Percentiles rank a stretch among this genome's conserved stretches.
Conservation (phyloP, 2,329 filamentous ascomycete genomes). For the Apiospora hydei region DNA sequence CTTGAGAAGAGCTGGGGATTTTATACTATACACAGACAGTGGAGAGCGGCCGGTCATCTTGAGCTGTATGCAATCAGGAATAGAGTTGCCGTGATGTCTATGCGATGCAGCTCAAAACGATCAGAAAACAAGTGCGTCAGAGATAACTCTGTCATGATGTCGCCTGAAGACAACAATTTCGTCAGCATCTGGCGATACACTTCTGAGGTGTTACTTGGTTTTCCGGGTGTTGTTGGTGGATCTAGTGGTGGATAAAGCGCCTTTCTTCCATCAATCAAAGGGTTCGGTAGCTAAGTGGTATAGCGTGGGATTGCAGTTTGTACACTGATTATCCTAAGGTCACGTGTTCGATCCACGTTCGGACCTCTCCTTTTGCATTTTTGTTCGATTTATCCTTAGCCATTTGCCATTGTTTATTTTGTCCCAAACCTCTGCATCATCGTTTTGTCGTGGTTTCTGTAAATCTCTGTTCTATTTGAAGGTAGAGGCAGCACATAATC, state of each 20-base stretch:
- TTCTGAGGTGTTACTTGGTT: too few relatives aligned
- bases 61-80: neutral
- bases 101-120: neutral
- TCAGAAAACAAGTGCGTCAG: neutral
- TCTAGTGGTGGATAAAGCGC: neutral
- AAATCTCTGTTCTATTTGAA: neutral
- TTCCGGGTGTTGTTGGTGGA: too few relatives aligned
- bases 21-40: neutral
- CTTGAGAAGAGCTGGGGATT: neutral
- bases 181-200: too few relatives aligned
- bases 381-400: neutral
- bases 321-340: slow-evolving; percentile 19
- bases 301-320: slow-evolving; percentile 20
- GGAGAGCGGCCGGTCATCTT: neutral
- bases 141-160: neutral
- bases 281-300: slow-evolving; percentile 21
- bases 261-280: neutral
- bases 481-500: neutral
- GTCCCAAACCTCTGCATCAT: neutral
- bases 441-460: neutral
- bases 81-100: too few relatives aligned
- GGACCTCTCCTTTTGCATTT: slow-evolving; percentile 5
- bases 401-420: neutral
- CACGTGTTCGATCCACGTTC: slow-evolving; percentile 22
- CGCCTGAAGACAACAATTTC: too few relatives aligned